Percentiles rank a stretch among this genome's conserved stretches.
Conservation (phyloP, 2,329 filamentous ascomycete species). For the Fusarium sterilihyphosum region DNA sequence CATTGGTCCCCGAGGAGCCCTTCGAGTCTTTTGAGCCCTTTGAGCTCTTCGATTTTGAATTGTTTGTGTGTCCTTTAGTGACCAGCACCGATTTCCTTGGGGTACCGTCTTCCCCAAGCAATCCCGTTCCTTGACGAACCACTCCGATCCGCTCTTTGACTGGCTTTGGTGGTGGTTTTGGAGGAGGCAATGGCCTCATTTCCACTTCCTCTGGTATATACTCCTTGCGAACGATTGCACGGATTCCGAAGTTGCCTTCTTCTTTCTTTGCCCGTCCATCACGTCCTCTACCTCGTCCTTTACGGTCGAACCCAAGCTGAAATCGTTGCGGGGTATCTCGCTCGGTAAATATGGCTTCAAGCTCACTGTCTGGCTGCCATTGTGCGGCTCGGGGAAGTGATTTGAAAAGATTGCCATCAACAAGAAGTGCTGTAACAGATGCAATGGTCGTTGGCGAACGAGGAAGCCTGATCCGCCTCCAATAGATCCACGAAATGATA, state of each 20-base stretch:
- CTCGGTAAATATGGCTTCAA: conserved; percentile 28
- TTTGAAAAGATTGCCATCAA: conserved; percentile 50
- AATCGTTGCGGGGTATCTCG: conserved; percentile 24
- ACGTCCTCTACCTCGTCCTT: conserved; percentile 9
- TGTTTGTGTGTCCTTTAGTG: conserved; percentile 14
- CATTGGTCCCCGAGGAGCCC: background rate
- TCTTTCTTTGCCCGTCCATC: conserved; percentile 29
- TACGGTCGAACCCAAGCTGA: conserved; percentile 34
- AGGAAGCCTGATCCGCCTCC: conserved; percentile 43
- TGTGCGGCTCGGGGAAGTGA: conserved; percentile 39
- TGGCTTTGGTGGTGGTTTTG: conserved; percentile 22
- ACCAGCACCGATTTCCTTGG: conserved; percentile 36
- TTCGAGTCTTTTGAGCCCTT: background rate
- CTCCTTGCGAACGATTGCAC: conserved; percentile 24
- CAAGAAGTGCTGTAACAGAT: conserved; percentile 50
- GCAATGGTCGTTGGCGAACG: conserved; percentile 48
- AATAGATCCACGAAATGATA: conserved; percentile 44
- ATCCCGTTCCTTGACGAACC: conserved; percentile 33
- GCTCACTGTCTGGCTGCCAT: conserved; percentile 37
- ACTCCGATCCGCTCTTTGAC: conserved; percentile 27
- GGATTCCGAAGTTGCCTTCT: conserved; percentile 35
- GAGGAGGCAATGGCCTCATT: conserved; percentile 35
- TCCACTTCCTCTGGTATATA: conserved; percentile 37
- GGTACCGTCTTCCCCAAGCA: conserved; percentile 23
- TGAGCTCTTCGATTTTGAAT: conserved; percentile 15